Percentiles rank a stretch among this genome's conserved stretches.
These are phyloP conservation scores for Achaetomium macrosporum DNA, from an alignment of 2,329 filamentous ascomycete genomes.

Conservation along the genomic window DNA sequence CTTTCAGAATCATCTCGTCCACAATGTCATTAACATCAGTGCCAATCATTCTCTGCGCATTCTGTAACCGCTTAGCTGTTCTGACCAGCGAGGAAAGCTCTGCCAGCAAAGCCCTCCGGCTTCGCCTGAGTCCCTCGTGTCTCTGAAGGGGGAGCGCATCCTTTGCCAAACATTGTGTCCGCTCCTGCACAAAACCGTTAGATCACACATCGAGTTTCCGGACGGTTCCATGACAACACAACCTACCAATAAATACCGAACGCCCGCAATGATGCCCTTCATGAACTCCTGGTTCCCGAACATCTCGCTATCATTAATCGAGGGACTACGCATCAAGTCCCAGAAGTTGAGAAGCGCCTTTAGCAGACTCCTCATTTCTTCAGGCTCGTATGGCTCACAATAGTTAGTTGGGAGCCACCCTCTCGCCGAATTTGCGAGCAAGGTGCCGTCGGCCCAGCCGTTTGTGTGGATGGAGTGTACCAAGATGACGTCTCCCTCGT, in stretches of 20 bases:
- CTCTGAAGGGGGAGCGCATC: slow-evolving; percentile 70
- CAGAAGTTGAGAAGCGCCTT: slow-evolving; percentile 86
- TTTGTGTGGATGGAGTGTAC: slow-evolving; percentile 97
- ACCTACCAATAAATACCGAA: slow-evolving; percentile 80
- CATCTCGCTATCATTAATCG: slow-evolving; percentile 66
- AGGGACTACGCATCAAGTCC: slow-evolving; percentile 78
- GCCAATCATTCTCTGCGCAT: slow-evolving; percentile 50
- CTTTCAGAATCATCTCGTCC: slow-evolving; percentile 89
- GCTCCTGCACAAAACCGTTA: slow-evolving; percentile 55
- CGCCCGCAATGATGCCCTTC: slow-evolving; percentile 87
- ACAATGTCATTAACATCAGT: slow-evolving; percentile 64
- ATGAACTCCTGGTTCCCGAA: slow-evolving; percentile 93
- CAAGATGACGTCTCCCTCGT: slow-evolving; percentile 85
- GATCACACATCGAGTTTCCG: slow-evolving; percentile 5
- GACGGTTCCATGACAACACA: background rate
- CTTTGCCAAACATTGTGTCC: slow-evolving; percentile 77
- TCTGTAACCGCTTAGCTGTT: slow-evolving; percentile 77
- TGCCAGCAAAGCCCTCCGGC: slow-evolving; percentile 80
- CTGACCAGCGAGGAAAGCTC: slow-evolving; percentile 88
- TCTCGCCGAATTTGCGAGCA: slow-evolving; percentile 75
- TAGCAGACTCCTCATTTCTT: slow-evolving; percentile 76
- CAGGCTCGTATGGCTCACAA: slow-evolving; percentile 88
- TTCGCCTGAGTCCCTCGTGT: slow-evolving; percentile 69
- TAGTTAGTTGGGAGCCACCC: slow-evolving; percentile 99
- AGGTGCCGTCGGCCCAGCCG: slow-evolving; percentile 94